phyloP scores from a whole-genome alignment of 345 rosid species.

The Gynandropsis gynandra region DNA sequence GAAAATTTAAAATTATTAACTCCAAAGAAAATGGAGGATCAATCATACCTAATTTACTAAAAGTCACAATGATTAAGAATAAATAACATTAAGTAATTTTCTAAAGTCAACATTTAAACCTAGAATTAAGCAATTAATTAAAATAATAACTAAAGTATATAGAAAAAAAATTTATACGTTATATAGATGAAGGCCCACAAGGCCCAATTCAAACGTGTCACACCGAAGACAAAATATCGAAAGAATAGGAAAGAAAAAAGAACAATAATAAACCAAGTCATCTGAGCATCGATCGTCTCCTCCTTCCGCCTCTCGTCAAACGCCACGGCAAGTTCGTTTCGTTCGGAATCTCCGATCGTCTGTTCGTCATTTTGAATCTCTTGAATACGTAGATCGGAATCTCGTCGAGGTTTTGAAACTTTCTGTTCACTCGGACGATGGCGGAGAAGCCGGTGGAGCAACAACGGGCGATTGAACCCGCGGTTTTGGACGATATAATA shows the following conservation, averaged over 20 bases:
- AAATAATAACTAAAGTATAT: too few species aligned
- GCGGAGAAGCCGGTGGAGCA: slow-evolving; percentile 30
- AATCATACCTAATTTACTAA: too few species aligned
- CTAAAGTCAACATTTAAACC: too few species aligned
- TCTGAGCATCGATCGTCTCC: slow-evolving; percentile 17
- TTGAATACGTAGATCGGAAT: not conserved
- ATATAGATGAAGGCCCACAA: too few species aligned
- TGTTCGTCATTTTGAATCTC: not conserved
- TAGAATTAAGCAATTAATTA: too few species aligned
- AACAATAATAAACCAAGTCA: slow-evolving; percentile 17
- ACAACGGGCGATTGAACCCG: slow-evolving; percentile 48
- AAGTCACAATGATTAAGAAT: too few species aligned
- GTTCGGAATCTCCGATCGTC: not conserved
- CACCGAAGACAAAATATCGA: not conserved
- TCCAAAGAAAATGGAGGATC: too few species aligned
- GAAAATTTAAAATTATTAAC: too few species aligned
- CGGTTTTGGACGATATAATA: slow-evolving; percentile 59
- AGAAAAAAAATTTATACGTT: too few species aligned
- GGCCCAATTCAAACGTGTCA: too few species aligned
- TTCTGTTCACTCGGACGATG: slow-evolving; percentile 9
- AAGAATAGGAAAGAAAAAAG: slow-evolving; percentile 3
- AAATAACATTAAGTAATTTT: too few species aligned
- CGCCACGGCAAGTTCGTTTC: slow-evolving; percentile 19
- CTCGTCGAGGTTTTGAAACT: not conserved
- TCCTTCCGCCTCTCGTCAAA: slow-evolving; percentile 17